Base-by-base conservation (phyloP, 768 basidiomycete species). In the Termitomyces sp. region DNA sequence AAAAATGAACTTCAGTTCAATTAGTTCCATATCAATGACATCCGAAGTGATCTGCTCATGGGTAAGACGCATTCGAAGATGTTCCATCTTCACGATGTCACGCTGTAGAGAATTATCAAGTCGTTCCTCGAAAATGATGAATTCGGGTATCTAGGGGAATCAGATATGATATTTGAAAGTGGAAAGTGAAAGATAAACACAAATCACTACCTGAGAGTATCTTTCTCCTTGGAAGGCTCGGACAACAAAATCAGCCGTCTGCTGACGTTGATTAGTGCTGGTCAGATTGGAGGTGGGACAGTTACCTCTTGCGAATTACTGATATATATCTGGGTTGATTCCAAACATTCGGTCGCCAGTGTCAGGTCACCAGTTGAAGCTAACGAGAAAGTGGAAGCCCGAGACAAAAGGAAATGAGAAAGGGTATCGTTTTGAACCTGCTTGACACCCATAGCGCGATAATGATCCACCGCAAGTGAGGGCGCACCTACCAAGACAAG, bases 391-490 rank as follows among this genome's bases (percentile, higher is more conserved):
- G 85, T 89, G 22, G 86, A 83, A 12, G 87, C 82, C 22, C 93
- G 82, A 20, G 89, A 84, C 42, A 94, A 79, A 52, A 94, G 71
- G 55, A 92, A 81, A 67, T 96, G 91, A 1, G 91, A 92, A 8
- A 97, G 76, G 0, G 94, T 96, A 65, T 97, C 94, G 57, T 88
- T 82, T 68, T 96, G 93, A 24, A 95, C 81, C 64, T 92, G 88
- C 68, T 94, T 94, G 60, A 91, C 76, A 59, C 86, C 84, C 75
- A 95, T 78, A 24, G 76, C 73, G 29, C 85, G 84, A 67, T 92
- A 95, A 65, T 94, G 92, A 54, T 91, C 86, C 60, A 93, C 62
- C 3, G 90, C 86, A 42, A 84, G 71, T 4, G 84, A 80, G 0
- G 92, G 79, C 16, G 89, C 87, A 57, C 90, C 92, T 93, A 62